phyloP scores from a whole-genome alignment of 2,329 filamentous ascomycete genomes.

The Macrophomina phaseolina region DNA sequence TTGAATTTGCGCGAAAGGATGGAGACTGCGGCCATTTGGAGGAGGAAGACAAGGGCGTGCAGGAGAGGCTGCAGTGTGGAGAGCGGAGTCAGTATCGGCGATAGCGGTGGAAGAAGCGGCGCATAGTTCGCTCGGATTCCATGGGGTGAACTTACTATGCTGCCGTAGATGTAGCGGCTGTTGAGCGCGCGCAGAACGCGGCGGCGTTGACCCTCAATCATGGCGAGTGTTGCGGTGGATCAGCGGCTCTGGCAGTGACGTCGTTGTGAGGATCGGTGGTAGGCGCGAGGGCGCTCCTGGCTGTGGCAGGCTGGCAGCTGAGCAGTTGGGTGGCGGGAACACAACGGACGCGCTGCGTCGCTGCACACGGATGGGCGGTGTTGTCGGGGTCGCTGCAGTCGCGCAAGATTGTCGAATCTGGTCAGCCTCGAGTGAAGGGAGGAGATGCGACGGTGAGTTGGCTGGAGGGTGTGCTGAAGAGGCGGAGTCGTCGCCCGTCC shows the following conservation, averaged over 20 bases:
- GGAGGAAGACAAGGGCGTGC: slow-evolving; percentile 80
- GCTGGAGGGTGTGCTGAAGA: slow-evolving; percentile 9
- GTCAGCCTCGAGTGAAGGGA: background rate
- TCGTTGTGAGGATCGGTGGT: slow-evolving; percentile 21
- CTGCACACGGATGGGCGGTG: background rate
- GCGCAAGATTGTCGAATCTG: background rate
- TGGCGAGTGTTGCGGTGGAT: slow-evolving; percentile 32
- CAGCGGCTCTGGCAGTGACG: slow-evolving; percentile 27
- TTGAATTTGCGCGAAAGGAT: slow-evolving; percentile 88
- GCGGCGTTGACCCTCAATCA: slow-evolving; percentile 54
- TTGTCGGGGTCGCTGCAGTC: background rate
- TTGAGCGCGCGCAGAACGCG: slow-evolving; percentile 70
- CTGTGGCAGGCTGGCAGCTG: slow-evolving; percentile 8
- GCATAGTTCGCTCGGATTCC: slow-evolving; percentile 28
- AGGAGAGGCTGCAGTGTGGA: slow-evolving; percentile 75
- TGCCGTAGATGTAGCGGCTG: slow-evolving; percentile 74
- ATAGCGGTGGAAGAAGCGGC: slow-evolving; percentile 17
- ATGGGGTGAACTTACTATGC: slow-evolving; percentile 65
- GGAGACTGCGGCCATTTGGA: slow-evolving; percentile 86
- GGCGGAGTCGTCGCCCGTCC: slow-evolving; percentile 27
- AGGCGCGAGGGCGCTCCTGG: slow-evolving; percentile 26
- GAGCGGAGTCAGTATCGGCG: slow-evolving; percentile 11
- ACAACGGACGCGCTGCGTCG: slow-evolving; percentile 2
- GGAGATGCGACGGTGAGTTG: slow-evolving; percentile 7
- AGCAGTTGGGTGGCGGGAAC: slow-evolving; percentile 4